A percentile compares a stretch with the other conserved stretches of the same genome.
Evolutionary conservation across 192 early-diverging fungal species (phyloP).

Genomic region (Haplosporangium gracile): DNA sequence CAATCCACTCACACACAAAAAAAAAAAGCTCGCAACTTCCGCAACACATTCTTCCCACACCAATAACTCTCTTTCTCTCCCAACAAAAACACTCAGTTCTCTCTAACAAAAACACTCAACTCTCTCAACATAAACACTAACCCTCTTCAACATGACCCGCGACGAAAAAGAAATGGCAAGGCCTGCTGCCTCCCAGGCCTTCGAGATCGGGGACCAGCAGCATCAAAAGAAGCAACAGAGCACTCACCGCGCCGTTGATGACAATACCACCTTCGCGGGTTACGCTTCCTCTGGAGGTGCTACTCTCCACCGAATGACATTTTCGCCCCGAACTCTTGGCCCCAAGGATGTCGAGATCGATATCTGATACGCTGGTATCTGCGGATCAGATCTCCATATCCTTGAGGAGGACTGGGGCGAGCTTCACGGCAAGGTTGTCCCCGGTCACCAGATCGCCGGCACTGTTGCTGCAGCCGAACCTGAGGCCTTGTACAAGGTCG

Average conservation of each 20-base stretch:
- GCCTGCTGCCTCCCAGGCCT: not conserved
- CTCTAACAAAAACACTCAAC: not conserved
- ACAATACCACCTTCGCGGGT: slow-evolving; percentile 5
- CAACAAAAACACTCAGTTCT: no score
- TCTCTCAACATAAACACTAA: not conserved
- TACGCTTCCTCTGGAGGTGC: slow-evolving; percentile 20
- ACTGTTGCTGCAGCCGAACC: slow-evolving; percentile 56
- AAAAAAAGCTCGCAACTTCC: not conserved
- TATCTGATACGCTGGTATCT: slow-evolving; percentile 77
- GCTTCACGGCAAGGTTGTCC: slow-evolving; percentile 55
- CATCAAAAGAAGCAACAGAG: not conserved
- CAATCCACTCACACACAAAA: not conserved
- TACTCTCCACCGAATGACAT: slow-evolving; percentile 15
- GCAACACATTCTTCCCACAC: not conserved
- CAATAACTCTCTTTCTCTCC: not conserved
- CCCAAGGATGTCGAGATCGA: slow-evolving; percentile 63
- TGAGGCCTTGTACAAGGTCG: slow-evolving; percentile 44
- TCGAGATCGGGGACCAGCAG: not conserved
- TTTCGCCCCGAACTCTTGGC: slow-evolving; percentile 51
- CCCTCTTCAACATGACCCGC: no score
- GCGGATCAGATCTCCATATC: slow-evolving; percentile 83
- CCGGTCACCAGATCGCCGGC: slow-evolving; percentile 71
- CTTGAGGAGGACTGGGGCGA: slow-evolving; percentile 71
- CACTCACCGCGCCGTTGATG: not conserved
- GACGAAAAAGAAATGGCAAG: not conserved